These are phyloP conservation scores for Sphaerosporella brunnea DNA, from an alignment of 495 filamentous ascomycete species.

Conservation along the genomic window DNA sequence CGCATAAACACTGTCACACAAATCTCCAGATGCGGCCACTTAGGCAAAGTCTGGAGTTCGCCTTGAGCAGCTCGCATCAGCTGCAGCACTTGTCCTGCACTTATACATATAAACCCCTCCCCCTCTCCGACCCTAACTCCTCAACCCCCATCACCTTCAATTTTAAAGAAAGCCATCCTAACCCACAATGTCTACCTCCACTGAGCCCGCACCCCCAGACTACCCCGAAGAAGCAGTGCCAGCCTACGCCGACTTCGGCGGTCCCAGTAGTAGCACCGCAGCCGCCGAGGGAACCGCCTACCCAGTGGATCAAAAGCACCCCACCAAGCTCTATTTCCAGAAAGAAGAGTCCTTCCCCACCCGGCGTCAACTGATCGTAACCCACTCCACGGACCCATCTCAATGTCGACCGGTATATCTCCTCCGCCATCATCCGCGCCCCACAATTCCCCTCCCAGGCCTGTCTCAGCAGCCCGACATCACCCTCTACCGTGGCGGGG, in stretches of 20 bases:
- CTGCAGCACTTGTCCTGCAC: too few relatives aligned
- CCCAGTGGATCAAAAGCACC: background rate
- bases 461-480: background rate
- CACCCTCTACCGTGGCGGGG: constrained; percentile 1
- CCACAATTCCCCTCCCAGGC: background rate
- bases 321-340: constrained; percentile 1
- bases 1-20: too few relatives aligned
- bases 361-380: background rate
- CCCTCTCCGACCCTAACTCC: too few relatives aligned
- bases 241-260: background rate
- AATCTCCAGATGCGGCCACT: too few relatives aligned
- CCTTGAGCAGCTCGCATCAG: too few relatives aligned
- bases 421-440: background rate
- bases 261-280: background rate
- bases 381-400: background rate
- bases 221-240: constrained; percentile 3
- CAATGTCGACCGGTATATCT: background rate
- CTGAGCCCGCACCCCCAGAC: background rate
- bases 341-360: background rate
- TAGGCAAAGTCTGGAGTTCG: too few relatives aligned
- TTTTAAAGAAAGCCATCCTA: too few relatives aligned
- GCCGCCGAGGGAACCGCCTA: background rate
- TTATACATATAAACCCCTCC: too few relatives aligned
- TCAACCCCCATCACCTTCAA: too few relatives aligned
- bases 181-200: too few relatives aligned